Percentiles rank a stretch among this genome's conserved stretches.
phyloP scores from a whole-genome alignment of 441 rosid species.

The Erodium trifolium region DNA sequence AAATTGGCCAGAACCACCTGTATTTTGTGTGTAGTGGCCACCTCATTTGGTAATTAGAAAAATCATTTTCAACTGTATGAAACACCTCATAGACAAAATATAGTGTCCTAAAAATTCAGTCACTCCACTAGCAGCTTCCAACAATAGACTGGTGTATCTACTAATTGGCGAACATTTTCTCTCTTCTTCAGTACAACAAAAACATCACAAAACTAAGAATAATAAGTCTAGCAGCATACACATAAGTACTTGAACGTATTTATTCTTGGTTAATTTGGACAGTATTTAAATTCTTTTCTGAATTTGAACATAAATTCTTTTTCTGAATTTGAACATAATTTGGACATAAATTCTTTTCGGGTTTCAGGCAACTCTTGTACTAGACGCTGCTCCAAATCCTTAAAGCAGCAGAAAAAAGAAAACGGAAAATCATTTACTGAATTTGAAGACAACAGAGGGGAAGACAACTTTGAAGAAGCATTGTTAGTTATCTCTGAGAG shows the following conservation, averaged over 20 bases:
- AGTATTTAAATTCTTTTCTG: constrained; percentile 17
- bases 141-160: background rate
- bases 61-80: background rate
- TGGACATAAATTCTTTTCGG: constrained; percentile 17
- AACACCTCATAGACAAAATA: background rate
- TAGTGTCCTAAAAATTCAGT: constrained; percentile 8
- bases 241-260: constrained; percentile 5
- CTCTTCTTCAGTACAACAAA: no score
- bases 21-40: constrained; percentile 12
- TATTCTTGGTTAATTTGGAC: constrained; percentile 8
- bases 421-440: constrained; percentile 34
- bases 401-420: constrained; percentile 29
- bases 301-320: constrained; percentile 20
- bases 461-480: constrained; percentile 28
- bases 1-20: constrained; percentile 5
- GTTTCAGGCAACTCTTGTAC: constrained; percentile 53
- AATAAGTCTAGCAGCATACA: constrained; percentile 6
- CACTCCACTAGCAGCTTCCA: background rate
- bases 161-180: no score
- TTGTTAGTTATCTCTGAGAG: constrained; percentile 34
- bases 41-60: background rate
- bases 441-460: constrained; percentile 21
- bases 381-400: constrained; percentile 28
- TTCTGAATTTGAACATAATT: constrained; percentile 10
- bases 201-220: background rate